phyloP scores from a whole-genome alignment of 202 grass and related monocot genomes.

The Miscanthus sacchariflorus region DNA sequence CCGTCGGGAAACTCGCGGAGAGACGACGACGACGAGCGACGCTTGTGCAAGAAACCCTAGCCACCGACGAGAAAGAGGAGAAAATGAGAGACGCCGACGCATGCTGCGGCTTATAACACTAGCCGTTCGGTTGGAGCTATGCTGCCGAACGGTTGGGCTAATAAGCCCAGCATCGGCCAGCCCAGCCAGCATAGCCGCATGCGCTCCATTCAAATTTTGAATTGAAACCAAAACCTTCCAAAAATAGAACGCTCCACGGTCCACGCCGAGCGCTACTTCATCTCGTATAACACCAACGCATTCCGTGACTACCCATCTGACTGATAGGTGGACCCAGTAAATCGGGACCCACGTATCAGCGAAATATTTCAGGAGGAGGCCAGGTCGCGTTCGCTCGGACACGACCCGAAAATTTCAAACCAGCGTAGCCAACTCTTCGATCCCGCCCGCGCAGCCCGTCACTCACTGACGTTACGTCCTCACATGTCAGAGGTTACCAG shows the following conservation, averaged over 20 bases:
- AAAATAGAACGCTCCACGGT: constrained; percentile 10
- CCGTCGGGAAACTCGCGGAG: too few relatives aligned
- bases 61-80: too few relatives aligned
- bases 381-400: constrained; percentile 3
- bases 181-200: too few relatives aligned
- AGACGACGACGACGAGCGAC: too few relatives aligned
- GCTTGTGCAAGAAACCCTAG: too few relatives aligned
- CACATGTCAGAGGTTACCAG: background rate
- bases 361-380: fast-evolving
- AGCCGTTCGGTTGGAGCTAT: too few relatives aligned
- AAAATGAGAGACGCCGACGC: too few relatives aligned
- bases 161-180: too few relatives aligned
- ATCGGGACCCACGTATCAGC: fast-evolving
- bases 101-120: too few relatives aligned
- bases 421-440: constrained; percentile 38
- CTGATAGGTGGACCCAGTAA: fast-evolving
- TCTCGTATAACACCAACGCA: too few relatives aligned
- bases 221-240: constrained; percentile 37
- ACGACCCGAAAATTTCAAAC: constrained; percentile 60
- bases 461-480: background rate
- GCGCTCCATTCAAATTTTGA: constrained; percentile 48
- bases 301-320: fast-evolving
- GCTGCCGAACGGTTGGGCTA: too few relatives aligned
- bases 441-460: constrained; percentile 42
- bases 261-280: background rate